Evolutionary conservation across 106 monocot species (phyloP).

Genomic region (Amphibolis antarctica): DNA sequence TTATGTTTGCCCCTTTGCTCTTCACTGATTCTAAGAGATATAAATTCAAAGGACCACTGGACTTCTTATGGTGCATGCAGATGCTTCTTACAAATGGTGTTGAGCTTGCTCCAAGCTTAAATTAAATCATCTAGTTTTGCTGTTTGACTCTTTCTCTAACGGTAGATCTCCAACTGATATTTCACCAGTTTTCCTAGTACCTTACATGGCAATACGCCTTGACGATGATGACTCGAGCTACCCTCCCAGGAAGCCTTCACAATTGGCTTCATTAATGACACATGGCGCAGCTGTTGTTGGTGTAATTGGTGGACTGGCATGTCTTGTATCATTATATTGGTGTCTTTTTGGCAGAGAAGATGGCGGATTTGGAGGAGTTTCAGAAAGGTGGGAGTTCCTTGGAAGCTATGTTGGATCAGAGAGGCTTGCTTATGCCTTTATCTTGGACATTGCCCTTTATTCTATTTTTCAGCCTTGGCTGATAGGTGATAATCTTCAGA

Average conservation of each 20-base stretch:
- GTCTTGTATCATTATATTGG: constrained; percentile 52
- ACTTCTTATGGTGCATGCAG: constrained; percentile 83
- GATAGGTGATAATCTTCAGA: constrained; percentile 74
- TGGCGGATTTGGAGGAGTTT: constrained; percentile 39
- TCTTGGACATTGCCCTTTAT: constrained; percentile 83
- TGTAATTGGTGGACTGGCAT: constrained; percentile 39
- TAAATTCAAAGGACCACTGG: constrained; percentile 63
- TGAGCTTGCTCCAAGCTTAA: constrained; percentile 6
- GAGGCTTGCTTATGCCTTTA: constrained; percentile 84
- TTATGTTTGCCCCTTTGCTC: constrained; percentile 75
- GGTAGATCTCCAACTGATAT: not conserved
- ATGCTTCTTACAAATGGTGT: constrained; percentile 98
- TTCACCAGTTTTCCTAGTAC: constrained; percentile 70
- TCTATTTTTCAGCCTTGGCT: constrained; percentile 87
- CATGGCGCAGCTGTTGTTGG: constrained; percentile 39
- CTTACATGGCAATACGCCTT: constrained; percentile 95
- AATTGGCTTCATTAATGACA: constrained; percentile 42
- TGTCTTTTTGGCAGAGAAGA: constrained; percentile 40
- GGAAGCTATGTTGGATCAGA: constrained; percentile 51
- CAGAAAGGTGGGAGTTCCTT: constrained; percentile 41
- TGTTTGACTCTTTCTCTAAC: not conserved
- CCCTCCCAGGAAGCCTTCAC: constrained; percentile 21
- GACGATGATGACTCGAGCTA: constrained; percentile 21
- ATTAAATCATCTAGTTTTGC: not conserved
- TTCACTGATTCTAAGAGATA: constrained; percentile 63